Conservation (phyloP, 208 protist species). For the Trypanosomatidae sp. region DNA sequence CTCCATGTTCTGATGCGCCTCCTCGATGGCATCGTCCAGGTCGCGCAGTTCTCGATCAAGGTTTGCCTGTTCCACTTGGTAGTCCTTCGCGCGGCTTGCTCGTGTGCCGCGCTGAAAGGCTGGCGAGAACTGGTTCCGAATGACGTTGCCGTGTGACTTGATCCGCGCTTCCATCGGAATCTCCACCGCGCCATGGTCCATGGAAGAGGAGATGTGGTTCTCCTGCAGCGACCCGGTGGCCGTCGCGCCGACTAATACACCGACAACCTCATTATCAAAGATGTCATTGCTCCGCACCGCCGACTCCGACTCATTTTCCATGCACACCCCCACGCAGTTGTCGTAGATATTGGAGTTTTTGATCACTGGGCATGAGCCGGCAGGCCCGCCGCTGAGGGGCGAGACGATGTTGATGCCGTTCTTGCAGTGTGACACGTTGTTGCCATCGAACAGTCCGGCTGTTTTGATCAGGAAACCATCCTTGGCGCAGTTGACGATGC, state of each 20-base stretch:
- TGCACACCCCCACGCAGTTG: conserved; percentile 50
- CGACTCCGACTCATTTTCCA: conserved; percentile 47
- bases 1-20: conserved; percentile 16
- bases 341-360: conserved; percentile 67
- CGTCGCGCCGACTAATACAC: conserved; percentile 40
- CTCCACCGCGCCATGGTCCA: conserved; percentile 62
- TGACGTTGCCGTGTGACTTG: conserved; percentile 62
- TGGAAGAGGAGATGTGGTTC: conserved; percentile 70
- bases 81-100: conserved; percentile 53
- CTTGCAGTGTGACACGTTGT: conserved; percentile 65
- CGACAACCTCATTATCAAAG: conserved; percentile 75
- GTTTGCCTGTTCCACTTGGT: conserved; percentile 31
- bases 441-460: conserved; percentile 55
- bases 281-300: conserved; percentile 69
- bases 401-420: conserved; percentile 52
- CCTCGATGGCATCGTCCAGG: conserved; percentile 13
- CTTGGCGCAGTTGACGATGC: conserved; percentile 44
- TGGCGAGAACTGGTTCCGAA: conserved; percentile 89
- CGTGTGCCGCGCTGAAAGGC: conserved; percentile 65
- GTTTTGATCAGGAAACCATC: conserved; percentile 64
- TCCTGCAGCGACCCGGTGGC: conserved; percentile 55
- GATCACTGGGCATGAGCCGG: conserved; percentile 22
- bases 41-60: conserved; percentile 36
- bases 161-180: conserved; percentile 49
- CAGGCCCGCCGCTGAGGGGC: conserved; percentile 3